Conservation (phyloP, 805 yeast species). For the Kodamaea neixiangensis region DNA sequence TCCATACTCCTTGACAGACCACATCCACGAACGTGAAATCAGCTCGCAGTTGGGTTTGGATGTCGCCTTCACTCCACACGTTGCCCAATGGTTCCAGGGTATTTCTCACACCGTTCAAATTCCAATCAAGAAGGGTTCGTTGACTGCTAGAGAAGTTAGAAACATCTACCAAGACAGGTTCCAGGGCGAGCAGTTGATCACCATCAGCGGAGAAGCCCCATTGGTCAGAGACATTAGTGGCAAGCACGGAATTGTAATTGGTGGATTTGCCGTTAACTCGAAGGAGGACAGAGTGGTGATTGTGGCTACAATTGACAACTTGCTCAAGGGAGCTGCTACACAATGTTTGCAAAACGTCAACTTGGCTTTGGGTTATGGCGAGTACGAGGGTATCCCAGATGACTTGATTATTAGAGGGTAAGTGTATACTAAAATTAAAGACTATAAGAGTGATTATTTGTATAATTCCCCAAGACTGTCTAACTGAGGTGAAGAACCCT, state of each 20-base stretch:
- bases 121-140: slow-evolving; percentile 67
- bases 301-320: slow-evolving; percentile 93
- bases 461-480: neutral
- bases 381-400: slow-evolving; percentile 92
- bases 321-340: slow-evolving; percentile 97
- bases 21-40: slow-evolving; percentile 93
- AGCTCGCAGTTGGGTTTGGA: slow-evolving; percentile 73
- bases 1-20: slow-evolving; percentile 95
- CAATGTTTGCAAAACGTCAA: slow-evolving; percentile 97
- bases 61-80: slow-evolving; percentile 94
- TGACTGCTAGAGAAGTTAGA: slow-evolving; percentile 81
- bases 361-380: slow-evolving; percentile 84
- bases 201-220: slow-evolving; percentile 90
- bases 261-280: slow-evolving; percentile 93
- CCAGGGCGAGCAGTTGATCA: slow-evolving; percentile 80
- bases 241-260: slow-evolving; percentile 91
- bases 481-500: neutral
- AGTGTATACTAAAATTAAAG: neutral
- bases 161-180: slow-evolving; percentile 85
- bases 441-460: neutral
- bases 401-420: slow-evolving; percentile 55
- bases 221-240: slow-evolving; percentile 88
- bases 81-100: slow-evolving; percentile 99
- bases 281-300: slow-evolving; percentile 88
- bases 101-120: slow-evolving; percentile 89